A percentile compares a stretch with the other conserved stretches of the same genome.
These are phyloP conservation scores for Astraeus odoratus DNA, from an alignment of 768 basidiomycete species.

Conservation along the genomic window DNA sequence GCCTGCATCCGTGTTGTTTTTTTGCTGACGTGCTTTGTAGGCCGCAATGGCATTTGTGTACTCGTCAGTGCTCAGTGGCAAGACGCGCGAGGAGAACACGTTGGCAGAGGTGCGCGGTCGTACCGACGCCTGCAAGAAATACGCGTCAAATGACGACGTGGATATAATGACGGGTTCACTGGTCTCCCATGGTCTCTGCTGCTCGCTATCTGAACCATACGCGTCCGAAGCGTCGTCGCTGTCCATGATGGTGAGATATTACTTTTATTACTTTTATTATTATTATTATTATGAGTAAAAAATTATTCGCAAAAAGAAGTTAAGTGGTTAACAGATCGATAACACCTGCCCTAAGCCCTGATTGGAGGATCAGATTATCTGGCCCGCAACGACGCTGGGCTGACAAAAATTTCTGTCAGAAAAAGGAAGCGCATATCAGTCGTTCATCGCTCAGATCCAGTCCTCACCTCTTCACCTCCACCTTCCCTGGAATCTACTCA, in stretches of 20 bases:
- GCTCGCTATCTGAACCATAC: constrained; percentile 24
- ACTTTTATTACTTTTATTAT: constrained; percentile 12
- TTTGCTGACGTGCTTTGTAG: constrained; percentile 14
- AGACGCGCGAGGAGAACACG: constrained; percentile 69
- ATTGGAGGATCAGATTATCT: constrained; percentile 9
- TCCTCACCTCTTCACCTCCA: constrained; percentile 12
- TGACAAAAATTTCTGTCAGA: constrained; percentile 15
- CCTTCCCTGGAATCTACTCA: constrained; percentile 18
- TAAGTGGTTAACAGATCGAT: constrained; percentile 21
- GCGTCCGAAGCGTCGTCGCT: constrained; percentile 24
- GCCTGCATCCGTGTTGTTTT: not conserved
- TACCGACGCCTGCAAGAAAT: constrained; percentile 61
- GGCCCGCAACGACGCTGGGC: constrained; percentile 3
- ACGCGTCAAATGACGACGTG: constrained; percentile 74
- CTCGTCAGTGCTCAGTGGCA: constrained; percentile 64
- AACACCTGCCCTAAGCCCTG: constrained; percentile 17
- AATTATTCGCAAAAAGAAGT: not conserved
- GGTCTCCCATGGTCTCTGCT: constrained; percentile 8
- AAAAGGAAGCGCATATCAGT: constrained; percentile 4
- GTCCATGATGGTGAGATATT: constrained; percentile 6
- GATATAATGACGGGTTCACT: constrained; percentile 5
- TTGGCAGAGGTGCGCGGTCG: constrained; percentile 70
- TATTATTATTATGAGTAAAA: too few relatives aligned
- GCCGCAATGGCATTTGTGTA: constrained; percentile 33
- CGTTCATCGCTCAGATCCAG: constrained; percentile 6